Evolutionary conservation across 192 early-diverging fungal species (phyloP).

Genomic region (Coemansia sp.): DNA sequence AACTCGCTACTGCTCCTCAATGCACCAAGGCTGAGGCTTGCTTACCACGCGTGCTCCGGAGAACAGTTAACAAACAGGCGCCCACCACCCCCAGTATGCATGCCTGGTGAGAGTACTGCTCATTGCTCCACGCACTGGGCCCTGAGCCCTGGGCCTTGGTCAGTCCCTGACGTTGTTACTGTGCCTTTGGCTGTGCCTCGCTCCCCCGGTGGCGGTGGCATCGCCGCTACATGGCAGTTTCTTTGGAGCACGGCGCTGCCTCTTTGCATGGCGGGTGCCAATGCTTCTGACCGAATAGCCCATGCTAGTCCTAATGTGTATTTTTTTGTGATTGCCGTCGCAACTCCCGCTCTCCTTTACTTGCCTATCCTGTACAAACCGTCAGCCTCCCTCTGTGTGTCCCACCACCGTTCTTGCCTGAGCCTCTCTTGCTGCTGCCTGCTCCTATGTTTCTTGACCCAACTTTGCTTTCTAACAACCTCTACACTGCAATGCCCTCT

Average conservation of each 20-base stretch:
- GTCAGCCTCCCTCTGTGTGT: background rate
- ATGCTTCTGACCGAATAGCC: background rate
- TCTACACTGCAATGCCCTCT: slow-evolving; percentile 13
- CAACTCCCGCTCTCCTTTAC: background rate
- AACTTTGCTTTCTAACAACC: slow-evolving; percentile 24
- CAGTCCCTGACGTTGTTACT: background rate
- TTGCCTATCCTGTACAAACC: background rate
- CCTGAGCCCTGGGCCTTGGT: slow-evolving; percentile 7
- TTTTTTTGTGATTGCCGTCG: slow-evolving; percentile 9
- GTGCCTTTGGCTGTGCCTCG: background rate
- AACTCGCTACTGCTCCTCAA: slow-evolving; percentile 14
- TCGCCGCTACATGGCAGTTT: slow-evolving; percentile 12
- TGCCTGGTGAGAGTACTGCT: background rate
- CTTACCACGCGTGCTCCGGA: background rate
- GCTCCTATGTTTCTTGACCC: slow-evolving; percentile 13
- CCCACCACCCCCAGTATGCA: background rate
- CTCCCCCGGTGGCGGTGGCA: slow-evolving; percentile 4
- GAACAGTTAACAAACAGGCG: slow-evolving; percentile 28
- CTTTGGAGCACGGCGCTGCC: slow-evolving; percentile 1
- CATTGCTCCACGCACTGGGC: background rate
- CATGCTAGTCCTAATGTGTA: slow-evolving; percentile 5
- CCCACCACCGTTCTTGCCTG: background rate
- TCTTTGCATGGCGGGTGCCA: background rate
- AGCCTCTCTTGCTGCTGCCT: background rate
- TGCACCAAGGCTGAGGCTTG: slow-evolving; percentile 1